Base-by-base conservation (phyloP, 441 rosid species). In the Sinapis alba region DNA sequence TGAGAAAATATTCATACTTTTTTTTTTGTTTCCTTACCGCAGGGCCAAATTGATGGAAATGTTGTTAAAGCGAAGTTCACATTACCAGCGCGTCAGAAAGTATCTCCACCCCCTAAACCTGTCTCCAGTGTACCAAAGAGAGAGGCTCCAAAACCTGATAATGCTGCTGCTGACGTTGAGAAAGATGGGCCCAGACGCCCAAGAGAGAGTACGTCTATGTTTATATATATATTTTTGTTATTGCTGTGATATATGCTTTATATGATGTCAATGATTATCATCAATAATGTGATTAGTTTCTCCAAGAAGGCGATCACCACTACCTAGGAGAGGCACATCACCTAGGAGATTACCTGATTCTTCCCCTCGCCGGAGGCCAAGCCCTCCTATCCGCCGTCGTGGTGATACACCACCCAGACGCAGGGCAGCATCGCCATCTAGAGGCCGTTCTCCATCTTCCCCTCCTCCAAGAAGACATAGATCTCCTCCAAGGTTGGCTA, bases 21-120 rank as follows among this genome's bases (percentile, higher is more conserved):
- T 24, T 74, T n/a, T 71, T 58, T 75, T 57, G 61, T 57, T 41
- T 45, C 51, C 68, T 6, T 69, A 34, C 63, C 75, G 83, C 86
- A 93, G 99, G 98, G 86, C 34, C 99, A 96, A 75, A 93, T 96
- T 81, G 99, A 96, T 85, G 99, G 99, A 64, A 96, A 90, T 79
- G 80, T 88, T 74, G 94, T 96, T 73, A 88, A 86, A 70, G 94
- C 92, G 45, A 87, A 76, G 65, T 96, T 93, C 78, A 96, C 98
- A 6, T 80, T 90, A 69, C 87, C 97, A 28, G 90, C 84, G 7
- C 86, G 91, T 24, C 93, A 86, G 79, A 93, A 89, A 86, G 84
- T 84, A 75, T 86, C 98, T 16, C 83, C 98, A 15, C 89, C 93
- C 0, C 80, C 88, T 20, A 91, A 84, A 79, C 86, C 89, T 57